These are phyloP conservation scores for Cryomyces antarcticus DNA, from an alignment of 495 filamentous ascomycete genomes.

Conservation along the genomic window DNA sequence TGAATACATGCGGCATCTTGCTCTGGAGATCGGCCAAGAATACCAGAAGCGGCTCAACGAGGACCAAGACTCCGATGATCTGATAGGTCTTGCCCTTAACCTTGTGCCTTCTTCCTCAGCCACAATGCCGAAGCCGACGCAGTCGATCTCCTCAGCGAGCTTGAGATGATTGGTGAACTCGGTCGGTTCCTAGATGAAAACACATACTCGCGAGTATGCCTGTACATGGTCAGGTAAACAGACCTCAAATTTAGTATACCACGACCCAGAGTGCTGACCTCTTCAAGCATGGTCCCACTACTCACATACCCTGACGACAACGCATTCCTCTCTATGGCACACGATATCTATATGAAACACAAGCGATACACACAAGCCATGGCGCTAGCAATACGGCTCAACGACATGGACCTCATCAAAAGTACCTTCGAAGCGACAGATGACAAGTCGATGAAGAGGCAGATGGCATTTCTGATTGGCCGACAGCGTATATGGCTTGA, in stretches of 20 bases:
- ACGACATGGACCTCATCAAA: slow-evolving; percentile 62
- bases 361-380: slow-evolving; percentile 85
- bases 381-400: slow-evolving; percentile 80
- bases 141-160: slow-evolving; percentile 85
- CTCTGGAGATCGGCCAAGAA: slow-evolving; percentile 87
- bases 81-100: slow-evolving; percentile 59
- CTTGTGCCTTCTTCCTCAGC: slow-evolving; percentile 85
- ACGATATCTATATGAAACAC: slow-evolving; percentile 80
- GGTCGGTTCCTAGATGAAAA: slow-evolving; percentile 78
- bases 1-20: slow-evolving; percentile 92
- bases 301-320: slow-evolving; percentile 95
- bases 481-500: slow-evolving; percentile 80
- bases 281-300: slow-evolving; percentile 69
- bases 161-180: slow-evolving; percentile 92
- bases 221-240: slow-evolving; percentile 69
- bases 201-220: slow-evolving; percentile 76
- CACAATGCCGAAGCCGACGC: slow-evolving; percentile 97
- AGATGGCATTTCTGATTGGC: slow-evolving; percentile 84
- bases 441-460: slow-evolving; percentile 70
- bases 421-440: slow-evolving; percentile 57
- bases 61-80: slow-evolving; percentile 44
- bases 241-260: not conserved
- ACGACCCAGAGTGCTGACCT: not conserved
- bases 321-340: slow-evolving; percentile 74
- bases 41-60: slow-evolving; percentile 59